Evolutionary conservation across 2,329 filamentous ascomycete genomes (phyloP), one percentile per base, ranked within the genome.

Genomic region (Xylariaceae sp.): DNA sequence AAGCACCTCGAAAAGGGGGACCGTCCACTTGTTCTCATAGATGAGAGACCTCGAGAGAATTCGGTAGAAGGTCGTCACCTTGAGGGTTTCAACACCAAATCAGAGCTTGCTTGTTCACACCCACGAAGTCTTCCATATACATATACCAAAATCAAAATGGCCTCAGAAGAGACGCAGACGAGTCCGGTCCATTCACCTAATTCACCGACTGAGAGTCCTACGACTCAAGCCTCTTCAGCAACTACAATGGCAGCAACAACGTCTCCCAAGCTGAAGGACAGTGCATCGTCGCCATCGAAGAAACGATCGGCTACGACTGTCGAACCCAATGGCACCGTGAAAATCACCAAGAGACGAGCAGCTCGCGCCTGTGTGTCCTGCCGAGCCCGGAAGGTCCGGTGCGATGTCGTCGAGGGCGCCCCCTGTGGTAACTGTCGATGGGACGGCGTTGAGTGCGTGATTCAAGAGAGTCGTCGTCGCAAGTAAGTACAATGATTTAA

Each of bases 391-490:
- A 97, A 97, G 74, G 92, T 97, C 48, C 85, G 92, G 59, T 97
- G 92, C 78, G 92, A 97, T 77, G 92, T 96, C 58, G 91, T 94
- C 60, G 91, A 96, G 74, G 88, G 88, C 53, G 88, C 88, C 49
- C 91, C 91, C 1, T 96, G 91, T 74, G 92, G 89, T 58, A 96
- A 96, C 74, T 95, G 91, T 76, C 82, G 89, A 64, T 84, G 89
- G 77, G 88, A 91, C 73, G 86, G 89, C 71, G 87, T 91, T 60
- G 86, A 90, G 72, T 92, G 88, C 75, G 79, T 88, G 57, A 85
- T 90, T 23, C 87, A 88, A 65, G 87, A 95, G 74, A 93, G 89
- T 77, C 90, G 91, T 68, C 85, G 92, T 69, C 88, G 91, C 81
- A 91, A 90, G 88, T 92, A 76, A 84, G 88, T 85, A 50, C 51